These are phyloP conservation scores for Plantago ovata DNA, from an alignment of 257 asterid species.

Conservation along the genomic window DNA sequence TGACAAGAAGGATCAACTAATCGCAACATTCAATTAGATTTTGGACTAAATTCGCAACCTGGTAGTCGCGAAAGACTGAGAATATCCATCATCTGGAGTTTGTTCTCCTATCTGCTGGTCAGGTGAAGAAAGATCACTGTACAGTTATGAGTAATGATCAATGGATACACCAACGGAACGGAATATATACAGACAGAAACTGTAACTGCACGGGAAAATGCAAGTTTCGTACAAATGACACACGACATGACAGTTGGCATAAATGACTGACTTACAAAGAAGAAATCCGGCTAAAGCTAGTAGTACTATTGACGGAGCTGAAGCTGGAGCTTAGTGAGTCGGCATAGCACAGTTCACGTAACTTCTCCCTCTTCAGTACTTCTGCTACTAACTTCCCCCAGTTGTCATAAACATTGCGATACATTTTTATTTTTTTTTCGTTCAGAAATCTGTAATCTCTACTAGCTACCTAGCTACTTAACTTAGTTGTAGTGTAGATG, in stretches of 20 bases:
- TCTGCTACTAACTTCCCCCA: too few relatives aligned
- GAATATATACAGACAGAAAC: too few relatives aligned
- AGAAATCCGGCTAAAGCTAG: neutral
- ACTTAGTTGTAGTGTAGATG: too few relatives aligned
- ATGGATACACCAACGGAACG: too few relatives aligned
- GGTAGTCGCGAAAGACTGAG: neutral
- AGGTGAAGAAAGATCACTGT: neutral
- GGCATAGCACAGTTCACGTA: neutral
- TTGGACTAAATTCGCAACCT: too few relatives aligned
- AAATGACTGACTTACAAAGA: neutral
- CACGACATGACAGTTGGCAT: too few relatives aligned
- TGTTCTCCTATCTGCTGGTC: neutral
- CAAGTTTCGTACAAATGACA: too few relatives aligned
- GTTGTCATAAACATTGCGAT: neutral
- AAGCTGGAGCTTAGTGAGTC: neutral
- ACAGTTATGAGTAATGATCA: neutral
- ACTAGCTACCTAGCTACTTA: too few relatives aligned
- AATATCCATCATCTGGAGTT: neutral
- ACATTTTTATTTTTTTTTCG: neutral
- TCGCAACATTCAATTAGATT: too few relatives aligned
- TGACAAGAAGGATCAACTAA: too few relatives aligned
- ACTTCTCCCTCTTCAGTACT: neutral
- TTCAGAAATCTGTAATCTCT: neutral
- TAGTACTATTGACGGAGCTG: neutral
- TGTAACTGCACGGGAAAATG: too few relatives aligned